Evolutionary conservation across 257 asterid species (phyloP).

Genomic region (Jacaranda mimosifolia): DNA sequence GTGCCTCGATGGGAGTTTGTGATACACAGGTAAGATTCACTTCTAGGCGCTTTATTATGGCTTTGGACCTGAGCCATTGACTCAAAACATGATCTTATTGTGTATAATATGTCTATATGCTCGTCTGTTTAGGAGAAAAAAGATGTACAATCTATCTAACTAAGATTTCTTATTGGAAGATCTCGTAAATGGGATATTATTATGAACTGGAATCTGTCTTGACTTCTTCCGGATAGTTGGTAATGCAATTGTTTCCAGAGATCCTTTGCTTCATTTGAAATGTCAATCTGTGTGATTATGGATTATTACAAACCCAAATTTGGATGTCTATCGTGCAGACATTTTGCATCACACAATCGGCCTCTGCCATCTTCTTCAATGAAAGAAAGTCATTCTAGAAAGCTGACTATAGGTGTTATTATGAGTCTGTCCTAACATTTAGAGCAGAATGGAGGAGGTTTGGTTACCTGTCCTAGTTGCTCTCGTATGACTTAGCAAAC

Average conservation of each 20-base stretch:
- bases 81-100: not conserved
- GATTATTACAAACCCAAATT: not conserved
- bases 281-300: not conserved
- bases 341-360: no score
- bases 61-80: not conserved
- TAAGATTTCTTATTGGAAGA: slow-evolving; percentile 12
- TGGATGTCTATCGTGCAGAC: not conserved
- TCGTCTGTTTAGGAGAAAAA: no score
- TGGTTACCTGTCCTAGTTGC: not conserved
- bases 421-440: not conserved
- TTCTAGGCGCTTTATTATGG: not conserved
- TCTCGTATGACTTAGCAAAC: not conserved
- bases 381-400: not conserved
- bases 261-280: no score
- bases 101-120: not conserved
- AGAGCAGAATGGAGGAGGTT: not conserved
- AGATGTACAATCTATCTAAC: no score
- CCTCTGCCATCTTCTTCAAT: not conserved
- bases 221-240: not conserved
- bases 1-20: slow-evolving; percentile 27
- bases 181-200: not conserved
- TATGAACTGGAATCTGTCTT: not conserved
- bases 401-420: not conserved
- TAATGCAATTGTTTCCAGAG: not conserved
- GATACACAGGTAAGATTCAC: slow-evolving; percentile 35